Percentiles rank a stretch among this genome's conserved stretches.
Conservation (phyloP, 2,329 filamentous ascomycete genomes). For the Dryadomyces sulphureus region DNA sequence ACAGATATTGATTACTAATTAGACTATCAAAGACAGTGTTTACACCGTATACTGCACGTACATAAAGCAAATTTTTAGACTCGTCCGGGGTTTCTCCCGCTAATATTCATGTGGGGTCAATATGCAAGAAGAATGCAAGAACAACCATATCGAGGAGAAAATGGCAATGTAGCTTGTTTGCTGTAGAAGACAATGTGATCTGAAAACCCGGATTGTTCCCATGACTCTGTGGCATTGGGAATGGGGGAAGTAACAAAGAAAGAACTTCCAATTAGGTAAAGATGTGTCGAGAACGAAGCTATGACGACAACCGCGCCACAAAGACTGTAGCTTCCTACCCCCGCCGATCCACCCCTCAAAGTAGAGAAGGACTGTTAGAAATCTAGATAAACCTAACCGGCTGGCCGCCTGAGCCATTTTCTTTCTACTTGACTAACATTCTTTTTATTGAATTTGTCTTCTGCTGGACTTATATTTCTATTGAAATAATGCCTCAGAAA, state of each 20-base stretch:
- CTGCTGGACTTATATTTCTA: neutral
- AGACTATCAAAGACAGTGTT: neutral
- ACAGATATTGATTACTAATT: too few species aligned
- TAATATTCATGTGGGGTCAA: neutral
- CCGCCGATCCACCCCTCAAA: neutral
- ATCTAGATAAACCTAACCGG: neutral
- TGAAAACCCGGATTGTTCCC: too few species aligned
- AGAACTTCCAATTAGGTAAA: too few species aligned
- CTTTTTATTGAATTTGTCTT: neutral
- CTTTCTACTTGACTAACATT: neutral
- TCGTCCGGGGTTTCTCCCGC: neutral
- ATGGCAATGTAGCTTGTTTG: too few species aligned
- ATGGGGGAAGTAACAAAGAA: too few species aligned
- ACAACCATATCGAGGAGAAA: too few species aligned
- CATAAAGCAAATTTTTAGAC: neutral
- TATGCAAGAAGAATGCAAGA: neutral
- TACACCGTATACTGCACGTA: neutral
- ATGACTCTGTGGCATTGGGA: too few species aligned
- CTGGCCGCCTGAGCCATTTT: neutral
- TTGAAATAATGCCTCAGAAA: slow-evolving; percentile 11
- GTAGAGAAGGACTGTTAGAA: neutral
- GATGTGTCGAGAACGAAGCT: neutral
- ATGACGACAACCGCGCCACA: neutral
- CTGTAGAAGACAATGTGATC: too few species aligned
- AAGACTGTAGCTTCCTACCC: neutral